These are phyloP conservation scores for Elongisporangium anandrum DNA, from an alignment of 352 stramenopile species.

Conservation along the genomic window DNA sequence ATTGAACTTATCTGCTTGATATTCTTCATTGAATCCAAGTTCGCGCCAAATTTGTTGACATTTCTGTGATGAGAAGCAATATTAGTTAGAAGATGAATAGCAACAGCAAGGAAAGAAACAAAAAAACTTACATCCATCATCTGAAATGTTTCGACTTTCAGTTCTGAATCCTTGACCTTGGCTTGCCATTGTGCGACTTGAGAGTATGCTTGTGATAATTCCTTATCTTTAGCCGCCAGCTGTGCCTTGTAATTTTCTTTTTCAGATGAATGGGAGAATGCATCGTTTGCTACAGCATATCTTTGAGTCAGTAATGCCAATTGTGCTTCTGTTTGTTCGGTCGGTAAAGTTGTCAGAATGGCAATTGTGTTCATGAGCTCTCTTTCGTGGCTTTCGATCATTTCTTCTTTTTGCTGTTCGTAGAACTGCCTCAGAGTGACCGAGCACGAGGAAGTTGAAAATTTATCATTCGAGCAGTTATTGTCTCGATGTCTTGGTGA, in stretches of 20 bases:
- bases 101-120: neutral
- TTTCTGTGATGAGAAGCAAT: slow-evolving; percentile 19
- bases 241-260: slow-evolving; percentile 6
- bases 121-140: slow-evolving; percentile 44
- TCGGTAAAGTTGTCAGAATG: slow-evolving; percentile 31
- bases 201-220: slow-evolving; percentile 18
- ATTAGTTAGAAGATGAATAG: neutral
- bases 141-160: slow-evolving; percentile 56
- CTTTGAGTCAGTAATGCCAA: slow-evolving; percentile 9
- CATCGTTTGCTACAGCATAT: slow-evolving; percentile 8
- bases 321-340: slow-evolving; percentile 8
- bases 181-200: slow-evolving; percentile 29
- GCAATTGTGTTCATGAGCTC: slow-evolving; percentile 27
- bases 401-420: slow-evolving; percentile 9
- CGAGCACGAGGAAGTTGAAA: neutral
- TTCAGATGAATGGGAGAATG: neutral
- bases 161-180: slow-evolving; percentile 33
- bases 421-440: neutral
- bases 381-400: slow-evolving; percentile 26
- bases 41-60: slow-evolving; percentile 73
- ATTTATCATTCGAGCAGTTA: neutral
- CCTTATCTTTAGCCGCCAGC: slow-evolving; percentile 19
- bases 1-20: slow-evolving; percentile 51
- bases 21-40: slow-evolving; percentile 42
- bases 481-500: neutral